Percentiles rank a stretch among this genome's conserved stretches.
phyloP scores from a whole-genome alignment of 2,329 filamentous ascomycete species.

The Paecilomyces niveus region DNA sequence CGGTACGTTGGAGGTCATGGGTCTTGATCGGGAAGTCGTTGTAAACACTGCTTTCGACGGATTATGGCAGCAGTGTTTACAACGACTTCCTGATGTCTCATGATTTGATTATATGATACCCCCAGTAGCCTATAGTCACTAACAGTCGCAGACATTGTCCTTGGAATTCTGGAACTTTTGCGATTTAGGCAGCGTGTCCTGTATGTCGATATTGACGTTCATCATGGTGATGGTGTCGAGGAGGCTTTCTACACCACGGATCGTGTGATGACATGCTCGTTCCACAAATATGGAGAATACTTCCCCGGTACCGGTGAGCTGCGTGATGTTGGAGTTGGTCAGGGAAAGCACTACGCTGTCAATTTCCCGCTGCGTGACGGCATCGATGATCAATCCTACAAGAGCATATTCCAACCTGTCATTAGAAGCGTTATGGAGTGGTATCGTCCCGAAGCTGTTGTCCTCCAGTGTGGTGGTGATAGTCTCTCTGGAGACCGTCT shows the following conservation, averaged over 20 bases:
- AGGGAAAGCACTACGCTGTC: constrained; percentile 60
- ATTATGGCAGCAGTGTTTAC: no score
- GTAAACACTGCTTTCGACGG: no score
- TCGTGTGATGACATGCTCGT: constrained; percentile 64
- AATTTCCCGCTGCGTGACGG: constrained; percentile 65
- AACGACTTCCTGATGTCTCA: no score
- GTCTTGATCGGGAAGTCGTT: no score
- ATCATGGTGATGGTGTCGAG: constrained; percentile 63
- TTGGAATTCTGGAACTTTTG: constrained; percentile 58
- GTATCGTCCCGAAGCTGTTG: constrained; percentile 60
- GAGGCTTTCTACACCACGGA: constrained; percentile 67
- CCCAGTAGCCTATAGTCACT: constrained; percentile 4
- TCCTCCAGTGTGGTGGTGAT: constrained; percentile 63
- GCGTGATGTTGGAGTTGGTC: constrained; percentile 60
- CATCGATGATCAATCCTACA: constrained; percentile 61
- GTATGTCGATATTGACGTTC: constrained; percentile 62
- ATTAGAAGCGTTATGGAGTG: constrained; percentile 63
- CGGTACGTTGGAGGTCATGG: no score
- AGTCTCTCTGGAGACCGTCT: constrained; percentile 60
- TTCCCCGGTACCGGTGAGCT: constrained; percentile 65
- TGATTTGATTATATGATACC: no score
- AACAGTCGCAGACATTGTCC: constrained; percentile 50
- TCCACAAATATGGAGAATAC: constrained; percentile 68
- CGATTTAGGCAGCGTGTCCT: constrained; percentile 58
- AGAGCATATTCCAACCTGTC: constrained; percentile 61